Base-by-base conservation (phyloP, 371 early-diverging fungal genomes). In the Blakeslea trispora region DNA sequence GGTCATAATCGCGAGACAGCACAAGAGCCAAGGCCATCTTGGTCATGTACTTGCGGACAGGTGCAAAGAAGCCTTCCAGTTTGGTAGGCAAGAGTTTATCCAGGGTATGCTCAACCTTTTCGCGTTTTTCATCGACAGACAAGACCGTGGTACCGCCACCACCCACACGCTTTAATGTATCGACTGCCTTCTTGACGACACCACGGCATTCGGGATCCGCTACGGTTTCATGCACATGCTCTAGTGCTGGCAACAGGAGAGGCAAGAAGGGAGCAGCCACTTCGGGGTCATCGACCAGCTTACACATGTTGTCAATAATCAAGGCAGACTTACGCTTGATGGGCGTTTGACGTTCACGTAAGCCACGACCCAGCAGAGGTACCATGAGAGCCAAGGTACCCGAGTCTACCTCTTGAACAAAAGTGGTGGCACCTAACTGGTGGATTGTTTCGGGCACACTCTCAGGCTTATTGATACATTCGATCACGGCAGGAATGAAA, bases 231-330 rank as follows among this genome's bases (percentile, higher is more conserved):
- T 87, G 82, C 55, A 89, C 81, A 44, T 83, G 77, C 54, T 89
- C 86, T 39, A 92, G 77, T 55, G 85, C 89, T 15, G 92, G 92
- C 46, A 92, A 66, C 32, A 92, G 70, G 50, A 84, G 70, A 50
- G 91, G 91, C 69, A 92, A 68, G 81, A 92, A 92, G 63, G 85
- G 91, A 31, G 83, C 86, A 46, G 91, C 91, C 40, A 88, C 86
- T 34, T 79, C 80, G 40, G 92, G 91, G 65, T 89, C 83, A 55
- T 85, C 79, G 45, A 91, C 91, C 28, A 92, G 81, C 76, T 91
- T 91, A 71, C 85, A 91, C 84, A 92, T 84, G 78, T 92, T 92
- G 66, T 89, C 89, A 47, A 92, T 88, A 61, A 92, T 92, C 71
- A 92, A 85, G 52, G 90, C 85, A 59, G 90, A 76, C 70, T 90